These are phyloP conservation scores for Xylaria acuta DNA, from an alignment of 495 filamentous ascomycete species.

Conservation along the genomic window DNA sequence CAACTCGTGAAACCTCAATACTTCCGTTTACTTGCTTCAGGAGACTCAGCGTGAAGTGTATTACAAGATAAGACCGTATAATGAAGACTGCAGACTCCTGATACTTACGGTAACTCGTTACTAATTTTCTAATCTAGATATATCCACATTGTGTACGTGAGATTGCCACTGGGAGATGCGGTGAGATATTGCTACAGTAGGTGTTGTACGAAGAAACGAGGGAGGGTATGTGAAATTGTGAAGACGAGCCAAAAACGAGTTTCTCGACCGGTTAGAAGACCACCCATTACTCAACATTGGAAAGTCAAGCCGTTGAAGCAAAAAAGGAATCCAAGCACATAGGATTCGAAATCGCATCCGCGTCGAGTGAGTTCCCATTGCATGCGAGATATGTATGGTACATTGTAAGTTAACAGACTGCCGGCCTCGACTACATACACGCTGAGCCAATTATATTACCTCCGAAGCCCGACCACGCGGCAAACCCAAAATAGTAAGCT, in stretches of 20 bases:
- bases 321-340: not conserved
- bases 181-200: not conserved
- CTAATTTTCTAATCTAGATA: not conserved
- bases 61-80: not conserved
- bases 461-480: not conserved
- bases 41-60: not conserved
- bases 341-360: conserved; percentile 4
- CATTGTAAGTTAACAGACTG: conserved; percentile 21
- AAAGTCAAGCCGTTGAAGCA: not conserved
- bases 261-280: not conserved
- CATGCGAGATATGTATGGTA: conserved; percentile 13
- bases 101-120: not conserved
- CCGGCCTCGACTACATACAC: conserved; percentile 10
- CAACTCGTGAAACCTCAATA: not conserved
- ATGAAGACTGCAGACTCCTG: not conserved
- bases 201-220: not conserved
- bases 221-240: not conserved
- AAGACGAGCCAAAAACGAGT: not conserved
- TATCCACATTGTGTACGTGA: not conserved
- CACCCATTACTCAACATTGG: too few species aligned
- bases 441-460: conserved; percentile 9
- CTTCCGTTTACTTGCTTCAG: not conserved
- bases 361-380: not conserved
- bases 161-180: not conserved
- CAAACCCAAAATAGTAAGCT: not conserved